Base-by-base conservation (phyloP, 2,329 filamentous ascomycete genomes). In the Sporothrix inflata region DNA sequence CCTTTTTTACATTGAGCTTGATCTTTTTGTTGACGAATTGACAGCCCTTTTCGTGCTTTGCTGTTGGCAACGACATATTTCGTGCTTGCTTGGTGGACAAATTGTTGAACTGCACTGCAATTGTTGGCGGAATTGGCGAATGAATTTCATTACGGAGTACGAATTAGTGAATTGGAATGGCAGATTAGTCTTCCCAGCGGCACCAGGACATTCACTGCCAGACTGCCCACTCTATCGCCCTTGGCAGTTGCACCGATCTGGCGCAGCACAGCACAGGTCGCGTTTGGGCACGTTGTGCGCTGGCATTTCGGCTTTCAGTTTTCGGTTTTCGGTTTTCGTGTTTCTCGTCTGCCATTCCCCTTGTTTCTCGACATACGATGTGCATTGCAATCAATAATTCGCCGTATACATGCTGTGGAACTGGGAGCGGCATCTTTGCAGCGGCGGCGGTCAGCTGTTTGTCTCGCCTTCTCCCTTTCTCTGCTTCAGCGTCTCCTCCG, bases 171-270 rank as follows among this genome's bases (percentile, higher is more conserved):
- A 61, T 61, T 30, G 57, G 57, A 34, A 12, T 24, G 34, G 19
- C 57, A 40, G n/a, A 19, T 16, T 40, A n/a, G n/a, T n/a, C n/a
- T n/a, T n/a, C n/a, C n/a, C n/a, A n/a, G n/a, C n/a, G n/a, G n/a
- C n/a, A n/a, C n/a, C n/a, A n/a, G n/a, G n/a, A n/a, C n/a, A n/a
- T n/a, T n/a, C n/a, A n/a, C n/a, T n/a, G n/a, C n/a, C n/a, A n/a
- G n/a, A n/a, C n/a, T n/a, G n/a, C n/a, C n/a, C n/a, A 65, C 60
- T 65, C 21, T 45, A 45, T 65, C 60, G 21, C 60, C 4, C 9
- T 63, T 34, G 57, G 57, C 34, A 42, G 57, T 24, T 42, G 57
- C 34, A 63, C 34, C 57, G 34, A 63, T 63, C 38, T 63, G 19
- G 57, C 16, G 11, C 38, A 65, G n/a, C 60, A 45, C n/a, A 45